Evolutionary conservation across 495 filamentous ascomycete species (phyloP).

Genomic region (Xylaria scruposa): DNA sequence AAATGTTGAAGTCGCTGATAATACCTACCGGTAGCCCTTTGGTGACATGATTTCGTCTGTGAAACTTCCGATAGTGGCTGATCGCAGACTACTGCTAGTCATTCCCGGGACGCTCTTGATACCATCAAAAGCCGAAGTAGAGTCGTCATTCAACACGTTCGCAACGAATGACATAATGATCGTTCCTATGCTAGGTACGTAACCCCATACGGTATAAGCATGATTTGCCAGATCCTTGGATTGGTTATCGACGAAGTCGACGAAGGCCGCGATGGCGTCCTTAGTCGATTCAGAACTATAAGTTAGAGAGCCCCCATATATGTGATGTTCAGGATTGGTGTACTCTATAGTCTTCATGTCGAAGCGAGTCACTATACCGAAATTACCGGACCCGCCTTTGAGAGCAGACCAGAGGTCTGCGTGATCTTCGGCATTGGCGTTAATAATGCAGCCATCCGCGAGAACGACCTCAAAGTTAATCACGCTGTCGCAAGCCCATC

Average conservation of each 20-base stretch:
- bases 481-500: constrained; percentile 57
- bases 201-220: constrained; percentile 23
- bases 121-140: constrained; percentile 11
- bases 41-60: constrained; percentile 22
- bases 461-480: constrained; percentile 56
- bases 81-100: background rate
- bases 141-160: constrained; percentile 10
- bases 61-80: constrained; percentile 8
- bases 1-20: background rate
- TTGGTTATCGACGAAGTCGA: constrained; percentile 32
- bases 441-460: constrained; percentile 39
- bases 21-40: constrained; percentile 18
- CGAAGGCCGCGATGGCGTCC: constrained; percentile 30
- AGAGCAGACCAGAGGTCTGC: constrained; percentile 57
- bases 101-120: background rate
- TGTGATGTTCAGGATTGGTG: constrained; percentile 34
- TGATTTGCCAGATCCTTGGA: constrained; percentile 10
- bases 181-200: constrained; percentile 10
- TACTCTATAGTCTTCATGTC: constrained; percentile 54
- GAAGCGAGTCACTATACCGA: constrained; percentile 63
- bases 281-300: constrained; percentile 29
- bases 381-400: constrained; percentile 63
- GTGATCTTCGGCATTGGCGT: constrained; percentile 39
- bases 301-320: constrained; percentile 47
- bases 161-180: constrained; percentile 7